Evolutionary conservation across 257 asterid species (phyloP).

Genomic region (Galeopsis tetrahit): DNA sequence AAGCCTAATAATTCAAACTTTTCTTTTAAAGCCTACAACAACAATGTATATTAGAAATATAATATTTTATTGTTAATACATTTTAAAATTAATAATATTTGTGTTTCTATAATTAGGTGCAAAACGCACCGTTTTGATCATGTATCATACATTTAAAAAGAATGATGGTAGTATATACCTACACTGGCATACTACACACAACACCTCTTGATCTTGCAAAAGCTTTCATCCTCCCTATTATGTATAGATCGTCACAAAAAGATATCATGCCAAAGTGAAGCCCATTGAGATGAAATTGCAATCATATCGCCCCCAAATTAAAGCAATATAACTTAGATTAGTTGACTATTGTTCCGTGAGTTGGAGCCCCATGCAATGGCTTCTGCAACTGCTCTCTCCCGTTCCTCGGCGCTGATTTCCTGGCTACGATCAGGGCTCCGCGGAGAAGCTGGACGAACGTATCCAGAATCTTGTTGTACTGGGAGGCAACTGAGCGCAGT

Average conservation of each 20-base stretch:
- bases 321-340: neutral
- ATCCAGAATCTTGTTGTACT: conserved; percentile 40
- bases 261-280: neutral
- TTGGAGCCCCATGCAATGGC: conserved; percentile 90
- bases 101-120: neutral
- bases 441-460: conserved; percentile 17
- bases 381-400: conserved; percentile 78
- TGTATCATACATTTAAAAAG: conserved; percentile 14
- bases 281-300: neutral
- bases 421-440: neutral
- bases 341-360: conserved; percentile 46
- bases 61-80: neutral
- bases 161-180: neutral
- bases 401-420: conserved; percentile 43
- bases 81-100: neutral
- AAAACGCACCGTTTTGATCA: neutral
- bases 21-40: neutral
- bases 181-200: no score
- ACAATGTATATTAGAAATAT: neutral
- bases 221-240: conserved; percentile 23
- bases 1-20: no score
- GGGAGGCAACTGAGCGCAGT: conserved; percentile 81
- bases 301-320: neutral
- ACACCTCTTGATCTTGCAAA: conserved; percentile 12
- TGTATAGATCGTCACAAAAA: neutral